These are phyloP conservation scores for Psilocybe cubensis DNA, from an alignment of 768 basidiomycete genomes.

Conservation along the genomic window DNA sequence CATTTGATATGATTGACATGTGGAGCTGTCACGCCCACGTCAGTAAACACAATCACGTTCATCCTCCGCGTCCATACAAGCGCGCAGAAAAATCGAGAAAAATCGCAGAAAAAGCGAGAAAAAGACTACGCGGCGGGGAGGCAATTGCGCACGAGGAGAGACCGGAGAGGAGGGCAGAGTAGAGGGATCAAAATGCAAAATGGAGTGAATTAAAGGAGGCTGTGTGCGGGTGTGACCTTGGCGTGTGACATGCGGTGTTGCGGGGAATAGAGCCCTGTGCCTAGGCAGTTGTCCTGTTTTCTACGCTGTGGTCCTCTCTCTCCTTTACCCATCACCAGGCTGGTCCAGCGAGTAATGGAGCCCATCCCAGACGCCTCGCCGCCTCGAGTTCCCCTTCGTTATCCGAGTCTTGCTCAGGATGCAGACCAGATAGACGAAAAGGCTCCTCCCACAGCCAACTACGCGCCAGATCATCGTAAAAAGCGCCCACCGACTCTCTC, in stretches of 20 bases:
- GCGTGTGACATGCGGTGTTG: slow-evolving; percentile 12
- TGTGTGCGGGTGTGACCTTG: slow-evolving; percentile 2
- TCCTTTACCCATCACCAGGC: slow-evolving; percentile 27
- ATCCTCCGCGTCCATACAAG: neutral
- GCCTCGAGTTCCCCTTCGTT: slow-evolving; percentile 25
- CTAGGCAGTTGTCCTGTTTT: slow-evolving; percentile 7
- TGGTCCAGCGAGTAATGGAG: slow-evolving; percentile 36
- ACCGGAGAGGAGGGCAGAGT: neutral
- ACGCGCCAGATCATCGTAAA: slow-evolving; percentile 14
- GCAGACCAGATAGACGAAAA: slow-evolving; percentile 25
- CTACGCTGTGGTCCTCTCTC: slow-evolving; percentile 16
- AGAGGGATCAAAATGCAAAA: neutral
- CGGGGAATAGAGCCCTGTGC: slow-evolving; percentile 7
- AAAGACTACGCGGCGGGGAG: no score
- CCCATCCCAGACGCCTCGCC: no score
- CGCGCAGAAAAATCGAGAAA: neutral
- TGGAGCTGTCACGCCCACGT: slow-evolving; percentile 6
- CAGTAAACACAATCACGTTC: neutral
- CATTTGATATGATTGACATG: slow-evolving; percentile 3
- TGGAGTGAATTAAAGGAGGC: neutral
- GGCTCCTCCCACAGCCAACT: slow-evolving; percentile 5
- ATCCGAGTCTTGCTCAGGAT: slow-evolving; percentile 23
- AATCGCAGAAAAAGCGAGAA: neutral
- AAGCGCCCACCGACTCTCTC: slow-evolving; percentile 24
- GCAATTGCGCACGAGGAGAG: no score